A percentile compares a stretch with the other conserved stretches of the same genome.
Conservation (phyloP, 2,329 filamentous ascomycete species). For the Capronia epimyces region DNA sequence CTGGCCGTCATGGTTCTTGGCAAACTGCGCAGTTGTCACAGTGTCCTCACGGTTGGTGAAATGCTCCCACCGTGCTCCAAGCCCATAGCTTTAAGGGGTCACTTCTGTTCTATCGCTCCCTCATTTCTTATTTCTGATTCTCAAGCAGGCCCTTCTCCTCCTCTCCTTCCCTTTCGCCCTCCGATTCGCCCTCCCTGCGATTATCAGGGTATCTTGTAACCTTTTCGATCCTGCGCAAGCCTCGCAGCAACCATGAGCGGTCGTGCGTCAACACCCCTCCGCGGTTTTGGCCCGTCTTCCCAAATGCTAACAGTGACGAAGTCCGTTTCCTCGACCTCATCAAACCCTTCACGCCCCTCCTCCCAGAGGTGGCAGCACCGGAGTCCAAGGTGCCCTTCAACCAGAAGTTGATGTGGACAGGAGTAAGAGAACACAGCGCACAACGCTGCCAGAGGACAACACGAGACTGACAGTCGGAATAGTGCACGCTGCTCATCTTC, state of each 20-base stretch:
- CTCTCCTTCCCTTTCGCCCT: not conserved
- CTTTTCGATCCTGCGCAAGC: constrained; percentile 7
- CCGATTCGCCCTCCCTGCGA: not conserved
- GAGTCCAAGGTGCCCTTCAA: constrained; percentile 99
- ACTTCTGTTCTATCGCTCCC: not conserved
- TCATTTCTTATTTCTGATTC: not conserved
- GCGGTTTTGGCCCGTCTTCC: constrained; percentile 5
- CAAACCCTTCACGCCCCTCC: constrained; percentile 98
- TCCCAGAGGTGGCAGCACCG: constrained; percentile 96
- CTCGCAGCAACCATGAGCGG: constrained; percentile 22
- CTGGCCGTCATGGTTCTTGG: not conserved
- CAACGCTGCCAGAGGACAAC: constrained; percentile 4
- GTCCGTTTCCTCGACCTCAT: constrained; percentile 99
- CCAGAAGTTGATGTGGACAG: constrained; percentile 95
- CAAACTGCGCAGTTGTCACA: constrained; percentile 2
- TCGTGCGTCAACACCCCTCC: constrained; percentile 18
- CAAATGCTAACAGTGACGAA: constrained; percentile 37
- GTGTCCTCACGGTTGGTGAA: not conserved
- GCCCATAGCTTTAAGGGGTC: constrained; percentile 1
- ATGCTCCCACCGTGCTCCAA: constrained; percentile 2
- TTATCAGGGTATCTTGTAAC: not conserved
- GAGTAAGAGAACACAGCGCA: constrained; percentile 43
- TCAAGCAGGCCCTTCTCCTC: not conserved
- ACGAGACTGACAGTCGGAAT: constrained; percentile 18
- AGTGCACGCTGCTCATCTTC: constrained; percentile 93